Conservation (phyloP, 805 yeast genomes). For the Saccharomyces cerevisiae region DNA sequence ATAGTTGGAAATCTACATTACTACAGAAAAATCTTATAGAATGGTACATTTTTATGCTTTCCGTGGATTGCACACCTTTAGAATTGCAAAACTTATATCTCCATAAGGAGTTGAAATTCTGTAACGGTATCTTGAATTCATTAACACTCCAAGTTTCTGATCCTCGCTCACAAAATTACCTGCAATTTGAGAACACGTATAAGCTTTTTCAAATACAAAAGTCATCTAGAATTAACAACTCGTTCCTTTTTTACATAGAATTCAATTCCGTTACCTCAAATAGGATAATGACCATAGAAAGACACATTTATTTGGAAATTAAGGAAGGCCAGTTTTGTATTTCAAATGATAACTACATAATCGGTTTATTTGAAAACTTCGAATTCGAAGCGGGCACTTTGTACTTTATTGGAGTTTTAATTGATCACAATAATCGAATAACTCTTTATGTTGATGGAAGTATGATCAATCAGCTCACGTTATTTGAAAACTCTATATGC, state of each 20-base stretch:
- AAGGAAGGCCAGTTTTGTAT: constrained; percentile 23
- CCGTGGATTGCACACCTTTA: constrained; percentile 12
- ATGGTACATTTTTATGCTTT: constrained; percentile 11
- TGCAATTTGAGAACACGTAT: constrained; percentile 27
- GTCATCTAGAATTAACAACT: constrained; percentile 6
- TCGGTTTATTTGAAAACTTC: constrained; percentile 23
- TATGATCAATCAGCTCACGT: constrained; percentile 13
- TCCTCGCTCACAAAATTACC: constrained; percentile 17
- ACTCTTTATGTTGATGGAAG: constrained; percentile 20
- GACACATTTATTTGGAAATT: constrained; percentile 22
- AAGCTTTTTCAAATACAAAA: constrained; percentile 7
- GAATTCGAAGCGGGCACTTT: constrained; percentile 16
- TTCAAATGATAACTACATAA: constrained; percentile 24
- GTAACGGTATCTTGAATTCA: constrained; percentile 9
- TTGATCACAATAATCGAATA: constrained; percentile 7
- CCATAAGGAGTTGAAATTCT: constrained; percentile 2
- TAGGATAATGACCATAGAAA: constrained; percentile 22
- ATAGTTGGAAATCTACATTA: neutral
- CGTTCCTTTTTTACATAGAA: constrained; percentile 26
- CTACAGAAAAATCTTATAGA: constrained; percentile 7
- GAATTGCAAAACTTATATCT: constrained; percentile 17
- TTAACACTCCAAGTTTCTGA: constrained; percentile 14
- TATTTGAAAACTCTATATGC: constrained; percentile 11
- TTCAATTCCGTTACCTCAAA: constrained; percentile 24
- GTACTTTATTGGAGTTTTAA: constrained; percentile 15